Conservation (phyloP, 176 grass and related monocot species). For the Zizania latifolia region DNA sequence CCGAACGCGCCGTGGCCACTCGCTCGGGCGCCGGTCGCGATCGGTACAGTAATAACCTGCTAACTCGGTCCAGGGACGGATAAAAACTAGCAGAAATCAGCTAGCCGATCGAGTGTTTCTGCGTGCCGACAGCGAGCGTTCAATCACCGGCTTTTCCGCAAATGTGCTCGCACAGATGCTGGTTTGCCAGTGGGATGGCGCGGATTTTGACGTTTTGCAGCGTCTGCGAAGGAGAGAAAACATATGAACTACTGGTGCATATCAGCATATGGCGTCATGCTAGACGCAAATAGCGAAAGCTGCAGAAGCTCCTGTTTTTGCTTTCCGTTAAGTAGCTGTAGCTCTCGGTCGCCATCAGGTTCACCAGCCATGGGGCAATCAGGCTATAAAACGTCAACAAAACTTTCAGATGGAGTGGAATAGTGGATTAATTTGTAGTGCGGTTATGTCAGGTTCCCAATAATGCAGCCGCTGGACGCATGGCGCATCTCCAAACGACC, state of each 20-base stretch:
- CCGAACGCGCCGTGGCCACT: not conserved
- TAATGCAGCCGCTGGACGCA: not conserved
- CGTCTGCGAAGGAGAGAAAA: not conserved
- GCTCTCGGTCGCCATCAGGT: not conserved
- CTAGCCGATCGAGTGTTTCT: no score
- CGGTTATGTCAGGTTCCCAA: constrained; percentile 21
- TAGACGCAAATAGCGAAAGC: not conserved
- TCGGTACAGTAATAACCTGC: not conserved
- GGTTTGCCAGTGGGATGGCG: not conserved
- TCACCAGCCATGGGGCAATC: not conserved
- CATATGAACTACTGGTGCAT: not conserved
- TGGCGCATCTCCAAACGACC: not conserved
- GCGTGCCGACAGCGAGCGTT: not conserved
- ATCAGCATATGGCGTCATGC: not conserved
- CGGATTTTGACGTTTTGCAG: not conserved
- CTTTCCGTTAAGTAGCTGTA: not conserved
- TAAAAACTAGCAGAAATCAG: no score
- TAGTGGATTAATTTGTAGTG: not conserved
- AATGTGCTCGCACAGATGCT: not conserved
- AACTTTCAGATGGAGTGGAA: not conserved
- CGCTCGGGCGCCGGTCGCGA: not conserved
- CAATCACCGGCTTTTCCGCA: not conserved
- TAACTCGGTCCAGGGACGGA: not conserved
- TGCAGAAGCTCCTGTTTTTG: not conserved
- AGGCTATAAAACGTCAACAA: not conserved